These are phyloP conservation scores for Chalciporus sphaerocephalus DNA, from an alignment of 768 basidiomycete species.

Conservation along the genomic window DNA sequence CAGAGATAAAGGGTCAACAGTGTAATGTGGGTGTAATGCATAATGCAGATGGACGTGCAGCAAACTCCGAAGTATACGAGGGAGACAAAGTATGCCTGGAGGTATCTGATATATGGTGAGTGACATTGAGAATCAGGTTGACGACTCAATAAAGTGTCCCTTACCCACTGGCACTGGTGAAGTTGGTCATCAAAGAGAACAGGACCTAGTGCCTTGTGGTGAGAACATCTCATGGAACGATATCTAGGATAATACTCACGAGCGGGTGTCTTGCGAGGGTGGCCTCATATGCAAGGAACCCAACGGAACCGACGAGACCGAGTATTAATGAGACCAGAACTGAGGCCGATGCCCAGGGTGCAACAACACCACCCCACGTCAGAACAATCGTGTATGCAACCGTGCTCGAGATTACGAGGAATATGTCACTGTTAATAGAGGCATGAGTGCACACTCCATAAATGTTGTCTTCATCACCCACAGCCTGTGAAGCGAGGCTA, in stretches of 20 bases:
- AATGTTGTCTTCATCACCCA: slow-evolving; percentile 9
- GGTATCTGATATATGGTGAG: slow-evolving; percentile 23
- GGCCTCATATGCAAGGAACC: slow-evolving; percentile 38
- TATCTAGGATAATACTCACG: no score
- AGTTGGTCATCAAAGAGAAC: slow-evolving; percentile 28
- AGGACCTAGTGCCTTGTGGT: no score
- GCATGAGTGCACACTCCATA: not conserved
- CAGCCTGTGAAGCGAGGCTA: slow-evolving; percentile 35
- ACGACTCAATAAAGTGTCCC: no score
- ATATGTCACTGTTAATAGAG: slow-evolving; percentile 30
- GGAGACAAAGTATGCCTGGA: slow-evolving; percentile 30
- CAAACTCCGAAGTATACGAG: slow-evolving; percentile 17
- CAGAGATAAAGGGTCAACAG: not conserved
- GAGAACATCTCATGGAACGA: no score
- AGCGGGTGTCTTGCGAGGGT: slow-evolving; percentile 31
- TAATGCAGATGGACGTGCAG: slow-evolving; percentile 19
- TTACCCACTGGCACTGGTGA: slow-evolving; percentile 31
- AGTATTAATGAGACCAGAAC: slow-evolving; percentile 40
- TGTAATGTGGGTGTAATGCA: no score
- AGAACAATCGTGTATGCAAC: no score
- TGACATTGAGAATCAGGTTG: no score
- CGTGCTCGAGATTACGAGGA: slow-evolving; percentile 30
- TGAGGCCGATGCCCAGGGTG: no score
- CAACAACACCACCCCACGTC: no score
- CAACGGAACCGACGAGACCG: slow-evolving; percentile 35